Evolutionary conservation across 768 basidiomycete genomes (phyloP).

Genomic region (Leccinum imitatum): DNA sequence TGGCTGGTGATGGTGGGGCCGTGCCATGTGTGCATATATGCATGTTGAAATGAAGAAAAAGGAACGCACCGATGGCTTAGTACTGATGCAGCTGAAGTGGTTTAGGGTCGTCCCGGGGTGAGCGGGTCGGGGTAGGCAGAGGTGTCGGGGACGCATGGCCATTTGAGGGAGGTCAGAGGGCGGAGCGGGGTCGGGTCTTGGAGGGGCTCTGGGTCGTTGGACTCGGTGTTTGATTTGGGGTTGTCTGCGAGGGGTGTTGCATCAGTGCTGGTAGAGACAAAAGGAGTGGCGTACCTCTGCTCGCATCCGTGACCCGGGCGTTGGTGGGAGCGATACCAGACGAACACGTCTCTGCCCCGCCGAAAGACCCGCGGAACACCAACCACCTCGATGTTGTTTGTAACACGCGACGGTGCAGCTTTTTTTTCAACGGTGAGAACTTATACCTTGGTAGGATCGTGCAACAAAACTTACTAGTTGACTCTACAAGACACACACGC

Average conservation of each 20-base stretch:
- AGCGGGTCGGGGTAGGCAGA: slow-evolving; percentile 82
- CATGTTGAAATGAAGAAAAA: too few species aligned
- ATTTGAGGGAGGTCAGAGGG: slow-evolving; percentile 71
- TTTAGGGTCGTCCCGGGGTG: slow-evolving; percentile 80
- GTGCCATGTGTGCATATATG: too few species aligned
- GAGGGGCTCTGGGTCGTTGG: slow-evolving; percentile 10
- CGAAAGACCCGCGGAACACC: too few species aligned
- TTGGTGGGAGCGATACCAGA: background rate
- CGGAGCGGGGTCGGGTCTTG: slow-evolving; percentile 47
- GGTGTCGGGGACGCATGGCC: slow-evolving; percentile 86
- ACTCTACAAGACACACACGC: slow-evolving; percentile 3
- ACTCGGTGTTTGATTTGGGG: background rate
- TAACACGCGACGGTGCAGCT: slow-evolving; percentile 85
- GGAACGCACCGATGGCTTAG: slow-evolving; percentile 67
- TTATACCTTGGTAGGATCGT: too few species aligned
- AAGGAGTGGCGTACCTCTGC: background rate
- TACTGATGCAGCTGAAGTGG: slow-evolving; percentile 69
- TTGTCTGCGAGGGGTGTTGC: too few species aligned
- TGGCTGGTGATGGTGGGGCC: slow-evolving; percentile 44
- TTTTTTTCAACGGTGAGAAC: too few species aligned
- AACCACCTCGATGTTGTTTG: slow-evolving; percentile 65
- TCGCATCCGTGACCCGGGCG: too few species aligned
- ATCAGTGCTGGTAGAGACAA: too few species aligned
- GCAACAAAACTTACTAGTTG: slow-evolving; percentile 1
- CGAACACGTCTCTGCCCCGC: slow-evolving; percentile 4